phyloP scores from a whole-genome alignment of 495 filamentous ascomycete genomes.

The Daldinia vernicosa region DNA sequence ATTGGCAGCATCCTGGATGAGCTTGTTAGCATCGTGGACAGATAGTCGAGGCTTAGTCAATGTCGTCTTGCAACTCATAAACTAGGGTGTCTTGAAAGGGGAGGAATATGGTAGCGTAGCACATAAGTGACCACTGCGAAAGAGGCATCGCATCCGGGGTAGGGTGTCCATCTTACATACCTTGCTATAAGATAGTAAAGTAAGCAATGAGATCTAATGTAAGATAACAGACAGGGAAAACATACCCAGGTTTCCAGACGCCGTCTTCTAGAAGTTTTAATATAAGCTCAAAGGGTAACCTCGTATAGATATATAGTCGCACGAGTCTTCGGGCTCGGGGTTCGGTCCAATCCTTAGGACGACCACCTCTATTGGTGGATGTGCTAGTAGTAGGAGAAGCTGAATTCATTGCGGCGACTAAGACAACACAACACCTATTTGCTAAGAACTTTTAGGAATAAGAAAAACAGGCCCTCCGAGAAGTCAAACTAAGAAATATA shows the following conservation, averaged over 20 bases:
- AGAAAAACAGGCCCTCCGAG: not conserved
- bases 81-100: not conserved
- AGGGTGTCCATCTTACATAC: constrained; percentile 17
- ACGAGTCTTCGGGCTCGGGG: constrained; percentile 55
- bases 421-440: not conserved
- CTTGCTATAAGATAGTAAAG: constrained; percentile 42
- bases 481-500: constrained; percentile 14
- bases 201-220: constrained; percentile 26
- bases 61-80: not conserved
- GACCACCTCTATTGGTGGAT: constrained; percentile 50
- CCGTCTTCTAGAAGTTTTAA: constrained; percentile 55
- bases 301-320: constrained; percentile 57
- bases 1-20: constrained; percentile 53
- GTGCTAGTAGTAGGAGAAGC: constrained; percentile 45
- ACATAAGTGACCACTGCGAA: constrained; percentile 19
- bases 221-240: constrained; percentile 2
- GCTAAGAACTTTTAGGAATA: not conserved
- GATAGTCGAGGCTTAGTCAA: not conserved
- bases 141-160: not conserved
- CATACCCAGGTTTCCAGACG: constrained; percentile 54
- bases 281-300: constrained; percentile 54
- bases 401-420: constrained; percentile 40
- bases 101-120: not conserved
- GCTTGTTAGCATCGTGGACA: constrained; percentile 10
- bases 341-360: constrained; percentile 57